A percentile compares a stretch with the other conserved stretches of the same genome.
These are phyloP conservation scores for Rubroboletus satanas DNA, from an alignment of 768 basidiomycete species.

Conservation along the genomic window DNA sequence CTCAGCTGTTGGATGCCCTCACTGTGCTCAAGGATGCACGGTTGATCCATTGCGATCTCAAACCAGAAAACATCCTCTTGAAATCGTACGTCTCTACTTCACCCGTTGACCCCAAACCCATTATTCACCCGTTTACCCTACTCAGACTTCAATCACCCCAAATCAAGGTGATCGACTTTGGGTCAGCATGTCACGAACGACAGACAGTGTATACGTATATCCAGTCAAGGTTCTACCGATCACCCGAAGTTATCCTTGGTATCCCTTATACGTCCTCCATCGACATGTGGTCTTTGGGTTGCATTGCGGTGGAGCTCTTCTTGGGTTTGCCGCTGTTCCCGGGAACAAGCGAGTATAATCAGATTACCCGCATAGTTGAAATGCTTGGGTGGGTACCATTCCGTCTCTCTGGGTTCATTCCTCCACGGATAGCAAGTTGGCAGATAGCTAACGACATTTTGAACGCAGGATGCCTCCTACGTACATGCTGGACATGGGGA, in stretches of 20 bases:
- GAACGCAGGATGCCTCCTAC: conserved; percentile 72
- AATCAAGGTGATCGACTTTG: conserved; percentile 99
- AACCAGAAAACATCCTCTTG: conserved; percentile 96
- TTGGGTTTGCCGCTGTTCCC: conserved; percentile 95
- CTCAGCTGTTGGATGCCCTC: conserved; percentile 89
- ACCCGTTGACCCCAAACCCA: not conserved
- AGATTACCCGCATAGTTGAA: conserved; percentile 92
- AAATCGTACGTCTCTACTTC: conserved; percentile 63
- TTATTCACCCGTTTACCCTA: not conserved
- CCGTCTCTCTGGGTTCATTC: not conserved
- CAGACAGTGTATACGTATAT: conserved; percentile 99
- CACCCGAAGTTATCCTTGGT: conserved; percentile 93
- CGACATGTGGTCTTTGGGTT: conserved; percentile 99
- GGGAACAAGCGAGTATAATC: conserved; percentile 99
- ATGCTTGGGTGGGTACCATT: conserved; percentile 83
- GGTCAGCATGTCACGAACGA: conserved; percentile 96
- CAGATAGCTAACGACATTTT: not conserved
- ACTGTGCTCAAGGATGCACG: conserved; percentile 92
- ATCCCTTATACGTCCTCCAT: conserved; percentile 93
- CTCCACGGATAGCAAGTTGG: not conserved
- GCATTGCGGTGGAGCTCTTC: conserved; percentile 98
- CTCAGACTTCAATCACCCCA: conserved; percentile 89
- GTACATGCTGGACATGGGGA: conserved; percentile 94
- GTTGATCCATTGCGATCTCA: conserved; percentile 96
- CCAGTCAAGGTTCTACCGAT: conserved; percentile 97